Conservation (phyloP, 805 yeast species). For the Candida boidinii region DNA sequence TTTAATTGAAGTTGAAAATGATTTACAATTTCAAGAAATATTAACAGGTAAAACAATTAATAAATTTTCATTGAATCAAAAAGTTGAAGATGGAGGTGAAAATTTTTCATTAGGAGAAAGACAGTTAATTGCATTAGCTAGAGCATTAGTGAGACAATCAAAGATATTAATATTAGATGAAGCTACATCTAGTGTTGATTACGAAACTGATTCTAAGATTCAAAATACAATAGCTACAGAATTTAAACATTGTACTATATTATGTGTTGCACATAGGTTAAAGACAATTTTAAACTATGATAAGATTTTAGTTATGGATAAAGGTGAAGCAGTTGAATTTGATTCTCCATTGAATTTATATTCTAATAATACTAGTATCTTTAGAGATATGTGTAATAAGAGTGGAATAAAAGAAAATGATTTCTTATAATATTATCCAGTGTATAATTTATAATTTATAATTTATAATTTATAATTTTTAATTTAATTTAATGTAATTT, state of each 20-base stretch:
- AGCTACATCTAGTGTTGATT: constrained; percentile 72
- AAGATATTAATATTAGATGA: constrained; percentile 63
- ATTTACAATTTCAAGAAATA: constrained; percentile 28
- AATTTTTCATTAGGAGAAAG: constrained; percentile 69
- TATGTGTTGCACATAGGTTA: constrained; percentile 68
- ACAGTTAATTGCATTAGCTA: constrained; percentile 59
- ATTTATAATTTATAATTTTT: too few species aligned
- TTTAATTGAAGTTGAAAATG: constrained; percentile 31
- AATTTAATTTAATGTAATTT: too few species aligned
- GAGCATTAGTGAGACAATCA: constrained; percentile 60
- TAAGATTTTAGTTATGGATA: constrained; percentile 48
- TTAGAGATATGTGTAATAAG: constrained; percentile 42
- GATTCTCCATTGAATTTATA: constrained; percentile 45
- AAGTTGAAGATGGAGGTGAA: constrained; percentile 59
- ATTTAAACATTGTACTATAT: constrained; percentile 53
- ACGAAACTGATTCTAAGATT: constrained; percentile 58
- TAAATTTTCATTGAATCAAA: constrained; percentile 54
- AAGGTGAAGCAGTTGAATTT: constrained; percentile 46
- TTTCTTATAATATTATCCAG: too few species aligned
- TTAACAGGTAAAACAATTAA: too few species aligned
- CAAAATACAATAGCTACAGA: constrained; percentile 52
- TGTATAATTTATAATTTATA: too few species aligned
- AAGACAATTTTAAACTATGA: constrained; percentile 56
- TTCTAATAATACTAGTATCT: constrained; percentile 30
- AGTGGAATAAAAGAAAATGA: constrained; percentile 34